A percentile compares a stretch with the other conserved stretches of the same genome.
These are phyloP conservation scores for Phytophthora foliorum DNA, from an alignment of 352 stramenopile species.

Conservation along the genomic window DNA sequence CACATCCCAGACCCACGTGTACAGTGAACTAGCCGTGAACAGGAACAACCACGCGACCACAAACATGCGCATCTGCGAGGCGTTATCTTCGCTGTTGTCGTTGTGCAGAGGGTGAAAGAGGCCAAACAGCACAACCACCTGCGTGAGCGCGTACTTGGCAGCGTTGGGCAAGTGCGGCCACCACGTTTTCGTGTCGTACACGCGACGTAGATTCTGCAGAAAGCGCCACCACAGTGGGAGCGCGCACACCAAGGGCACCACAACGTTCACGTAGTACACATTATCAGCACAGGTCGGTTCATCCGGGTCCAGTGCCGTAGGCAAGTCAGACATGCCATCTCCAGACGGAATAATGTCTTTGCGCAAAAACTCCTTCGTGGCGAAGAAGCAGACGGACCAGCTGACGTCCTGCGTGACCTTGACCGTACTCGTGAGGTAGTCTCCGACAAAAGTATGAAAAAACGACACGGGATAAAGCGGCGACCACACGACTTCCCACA, in stretches of 20 bases:
- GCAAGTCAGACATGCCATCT: slow-evolving; percentile 16
- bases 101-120: slow-evolving; percentile 88
- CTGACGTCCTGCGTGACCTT: slow-evolving; percentile 89
- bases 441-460: slow-evolving; percentile 93
- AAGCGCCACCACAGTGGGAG: slow-evolving; percentile 97
- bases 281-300: slow-evolving; percentile 61
- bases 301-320: slow-evolving; percentile 18
- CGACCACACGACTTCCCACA: slow-evolving; percentile 92
- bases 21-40: slow-evolving; percentile 84
- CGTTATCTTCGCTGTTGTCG: slow-evolving; percentile 28
- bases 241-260: slow-evolving; percentile 95
- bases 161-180: slow-evolving; percentile 97
- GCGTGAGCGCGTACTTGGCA: slow-evolving; percentile 94
- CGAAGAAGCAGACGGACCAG: slow-evolving; percentile 97
- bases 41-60: slow-evolving; percentile 80
- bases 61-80: slow-evolving; percentile 47
- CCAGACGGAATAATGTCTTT: slow-evolving; percentile 56
- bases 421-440: slow-evolving; percentile 89
- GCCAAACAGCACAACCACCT: slow-evolving; percentile 88
- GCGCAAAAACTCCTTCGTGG: slow-evolving; percentile 93
- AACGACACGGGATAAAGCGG: slow-evolving; percentile 95
- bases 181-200: slow-evolving; percentile 95
- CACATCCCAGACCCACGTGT: slow-evolving; percentile 88
- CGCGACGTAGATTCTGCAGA: slow-evolving; percentile 96
- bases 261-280: slow-evolving; percentile 95